These are phyloP conservation scores for Ustilago loliicola DNA, from an alignment of 1,284 basidiomycete genomes.

Conservation along the genomic window DNA sequence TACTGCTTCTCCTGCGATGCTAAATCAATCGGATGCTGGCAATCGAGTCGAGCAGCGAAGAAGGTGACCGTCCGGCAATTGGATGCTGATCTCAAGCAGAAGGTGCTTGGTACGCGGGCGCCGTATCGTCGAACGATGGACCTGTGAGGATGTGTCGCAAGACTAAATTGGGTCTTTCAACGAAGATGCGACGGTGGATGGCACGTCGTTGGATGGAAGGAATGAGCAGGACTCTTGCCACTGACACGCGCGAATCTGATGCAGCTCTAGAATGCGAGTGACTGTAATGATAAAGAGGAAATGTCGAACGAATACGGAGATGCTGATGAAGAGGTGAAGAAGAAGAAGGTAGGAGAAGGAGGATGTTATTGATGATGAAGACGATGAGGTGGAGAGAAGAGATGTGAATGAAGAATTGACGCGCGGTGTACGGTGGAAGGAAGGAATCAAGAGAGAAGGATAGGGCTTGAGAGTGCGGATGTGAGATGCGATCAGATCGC, in stretches of 20 bases:
- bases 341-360: constrained; percentile 1
- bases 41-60: neutral
- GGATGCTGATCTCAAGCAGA: neutral
- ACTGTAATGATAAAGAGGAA: neutral
- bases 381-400: constrained; percentile 6
- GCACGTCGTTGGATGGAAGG: neutral
- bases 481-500: constrained; percentile 18
- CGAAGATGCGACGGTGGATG: constrained; percentile 11
- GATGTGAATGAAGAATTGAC: neutral
- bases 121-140: neutral
- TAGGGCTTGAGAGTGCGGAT: neutral
- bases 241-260: constrained; percentile 16
- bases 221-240: constrained; percentile 5
- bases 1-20: no score
- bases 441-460: neutral
- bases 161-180: neutral
- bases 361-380: neutral
- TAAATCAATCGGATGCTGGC: constrained; percentile 5
- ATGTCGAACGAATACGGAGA: neutral
- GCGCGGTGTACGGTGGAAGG: neutral
- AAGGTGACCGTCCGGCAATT: neutral
- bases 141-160: neutral
- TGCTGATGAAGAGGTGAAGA: neutral
- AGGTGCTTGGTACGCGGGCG: neutral
- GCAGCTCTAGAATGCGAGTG: no score